phyloP scores from a whole-genome alignment of 2,329 filamentous ascomycete genomes.

The Alternaria rosae region DNA sequence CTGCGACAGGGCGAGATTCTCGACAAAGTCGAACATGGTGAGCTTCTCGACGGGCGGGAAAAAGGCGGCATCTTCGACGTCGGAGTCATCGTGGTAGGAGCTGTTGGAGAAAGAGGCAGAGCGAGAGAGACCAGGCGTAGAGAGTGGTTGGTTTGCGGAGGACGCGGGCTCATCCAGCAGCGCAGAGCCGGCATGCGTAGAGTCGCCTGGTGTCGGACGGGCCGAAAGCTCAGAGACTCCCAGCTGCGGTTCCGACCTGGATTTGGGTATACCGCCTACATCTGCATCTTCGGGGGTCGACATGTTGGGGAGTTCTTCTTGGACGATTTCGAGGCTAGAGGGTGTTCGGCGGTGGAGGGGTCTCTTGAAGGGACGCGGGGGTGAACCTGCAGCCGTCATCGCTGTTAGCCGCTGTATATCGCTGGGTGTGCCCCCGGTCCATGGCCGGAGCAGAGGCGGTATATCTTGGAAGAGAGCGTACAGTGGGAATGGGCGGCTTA shows the following conservation, averaged over 20 bases:
- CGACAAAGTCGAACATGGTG: conserved; percentile 89
- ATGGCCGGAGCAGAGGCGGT: conserved; percentile 10
- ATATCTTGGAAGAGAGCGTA: conserved; percentile 27
- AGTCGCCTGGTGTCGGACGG: conserved; percentile 33
- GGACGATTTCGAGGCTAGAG: conserved; percentile 40
- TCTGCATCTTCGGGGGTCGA: conserved; percentile 28
- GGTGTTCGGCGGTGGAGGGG: conserved; percentile 40
- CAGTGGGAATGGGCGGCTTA: conserved; percentile 21
- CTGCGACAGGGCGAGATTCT: conserved; percentile 88
- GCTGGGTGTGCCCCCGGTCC: background rate
- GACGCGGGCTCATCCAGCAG: conserved; percentile 56
- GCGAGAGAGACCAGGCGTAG: conserved; percentile 70
- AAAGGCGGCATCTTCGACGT: conserved; percentile 66
- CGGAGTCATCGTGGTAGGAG: conserved; percentile 86
- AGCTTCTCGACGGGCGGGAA: conserved; percentile 89
- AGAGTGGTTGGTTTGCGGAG: conserved; percentile 51
- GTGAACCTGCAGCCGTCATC: conserved; percentile 41
- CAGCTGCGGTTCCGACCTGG: conserved; percentile 43
- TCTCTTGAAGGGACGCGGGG: conserved; percentile 31
- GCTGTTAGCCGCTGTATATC: conserved; percentile 33
- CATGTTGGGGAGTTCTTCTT: conserved; percentile 42
- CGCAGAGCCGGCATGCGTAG: conserved; percentile 35
- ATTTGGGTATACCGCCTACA: conserved; percentile 23
- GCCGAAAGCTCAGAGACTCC: conserved; percentile 35
- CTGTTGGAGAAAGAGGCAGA: conserved; percentile 83